Conservation (phyloP, 768 basidiomycete species). For the Leucocoprinus sp. region DNA sequence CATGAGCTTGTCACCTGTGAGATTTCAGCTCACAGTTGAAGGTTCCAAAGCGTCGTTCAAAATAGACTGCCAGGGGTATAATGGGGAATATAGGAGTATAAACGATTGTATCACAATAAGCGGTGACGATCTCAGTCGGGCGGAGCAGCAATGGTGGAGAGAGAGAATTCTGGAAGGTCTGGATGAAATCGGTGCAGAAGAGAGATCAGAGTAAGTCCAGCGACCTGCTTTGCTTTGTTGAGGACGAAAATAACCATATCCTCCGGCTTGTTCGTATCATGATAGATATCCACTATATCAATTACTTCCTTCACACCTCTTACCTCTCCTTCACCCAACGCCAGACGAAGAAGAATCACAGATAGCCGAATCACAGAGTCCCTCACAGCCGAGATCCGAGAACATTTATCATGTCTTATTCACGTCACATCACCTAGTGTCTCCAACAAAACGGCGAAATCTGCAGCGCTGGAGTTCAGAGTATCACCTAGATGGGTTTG, state of each 20-base stretch:
- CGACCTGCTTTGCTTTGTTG: slow-evolving; percentile 1
- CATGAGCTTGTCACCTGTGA: neutral
- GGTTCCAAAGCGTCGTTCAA: slow-evolving; percentile 8
- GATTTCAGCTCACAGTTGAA: slow-evolving; percentile 10
- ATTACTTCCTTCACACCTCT: slow-evolving; percentile 45
- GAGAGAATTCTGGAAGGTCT: slow-evolving; percentile 28
- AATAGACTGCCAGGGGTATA: slow-evolving; percentile 10
- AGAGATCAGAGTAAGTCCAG: slow-evolving; percentile 23
- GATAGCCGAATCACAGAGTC: slow-evolving; percentile 6
- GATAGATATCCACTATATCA: slow-evolving; percentile 56
- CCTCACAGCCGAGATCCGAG: neutral
- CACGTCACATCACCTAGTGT: slow-evolving; percentile 66
- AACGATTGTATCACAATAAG: slow-evolving; percentile 23
- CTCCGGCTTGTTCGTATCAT: neutral
- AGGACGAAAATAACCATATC: too few species aligned
- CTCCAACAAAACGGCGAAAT: slow-evolving; percentile 53
- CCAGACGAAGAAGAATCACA: slow-evolving; percentile 1
- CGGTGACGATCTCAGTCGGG: slow-evolving; percentile 37
- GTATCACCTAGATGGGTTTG: slow-evolving; percentile 53
- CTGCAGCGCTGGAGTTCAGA: slow-evolving; percentile 48
- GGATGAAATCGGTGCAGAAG: slow-evolving; percentile 24
- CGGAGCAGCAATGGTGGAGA: slow-evolving; percentile 44
- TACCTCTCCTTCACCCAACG: slow-evolving; percentile 46
- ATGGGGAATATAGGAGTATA: slow-evolving; percentile 7
- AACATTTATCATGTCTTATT: slow-evolving; percentile 49